Conservation (phyloP, 2,329 filamentous ascomycete genomes). For the Huntiella abstrusa region DNA sequence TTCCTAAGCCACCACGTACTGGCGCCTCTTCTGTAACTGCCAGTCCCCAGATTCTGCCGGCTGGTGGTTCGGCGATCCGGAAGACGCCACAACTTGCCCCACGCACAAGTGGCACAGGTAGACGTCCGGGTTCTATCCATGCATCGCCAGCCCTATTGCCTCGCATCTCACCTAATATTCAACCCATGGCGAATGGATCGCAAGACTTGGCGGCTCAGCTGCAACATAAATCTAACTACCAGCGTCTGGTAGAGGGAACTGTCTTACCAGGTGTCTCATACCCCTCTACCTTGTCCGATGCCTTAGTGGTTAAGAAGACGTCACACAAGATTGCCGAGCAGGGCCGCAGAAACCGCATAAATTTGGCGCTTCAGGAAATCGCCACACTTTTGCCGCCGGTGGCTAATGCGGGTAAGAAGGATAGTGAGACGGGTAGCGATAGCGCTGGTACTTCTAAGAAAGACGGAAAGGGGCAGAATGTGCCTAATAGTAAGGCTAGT, state of each 20-base stretch:
- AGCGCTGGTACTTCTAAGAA: slow-evolving; percentile 18
- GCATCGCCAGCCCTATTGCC: slow-evolving; percentile 73
- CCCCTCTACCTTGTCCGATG: slow-evolving; percentile 76
- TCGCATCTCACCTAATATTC: slow-evolving; percentile 85
- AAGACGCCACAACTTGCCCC: slow-evolving; percentile 38
- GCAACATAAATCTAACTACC: slow-evolving; percentile 91
- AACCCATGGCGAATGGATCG: slow-evolving; percentile 53
- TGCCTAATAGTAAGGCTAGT: slow-evolving; percentile 77
- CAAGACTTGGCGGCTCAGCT: slow-evolving; percentile 53
- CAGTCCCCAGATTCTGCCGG: slow-evolving; percentile 41
- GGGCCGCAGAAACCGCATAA: slow-evolving; percentile 86
- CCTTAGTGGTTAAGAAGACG: slow-evolving; percentile 86
- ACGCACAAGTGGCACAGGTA: slow-evolving; percentile 35
- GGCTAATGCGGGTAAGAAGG: slow-evolving; percentile 24
- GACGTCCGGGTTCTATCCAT: slow-evolving; percentile 54
- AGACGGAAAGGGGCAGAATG: slow-evolving; percentile 23
- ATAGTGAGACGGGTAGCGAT: slow-evolving; percentile 24
- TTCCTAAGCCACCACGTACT: slow-evolving; percentile 20
- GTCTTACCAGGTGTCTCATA: slow-evolving; percentile 79
- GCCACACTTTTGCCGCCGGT: slow-evolving; percentile 59
- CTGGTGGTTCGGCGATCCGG: slow-evolving; percentile 28
- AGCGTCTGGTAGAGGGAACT: slow-evolving; percentile 89
- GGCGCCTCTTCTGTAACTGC: slow-evolving; percentile 36
- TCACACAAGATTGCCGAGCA: slow-evolving; percentile 98
- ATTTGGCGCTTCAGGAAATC: slow-evolving; percentile 81